A percentile compares a stretch with the other conserved stretches of the same genome.
phyloP scores from a whole-genome alignment of 768 basidiomycete species.

The Polyporus arcularius region DNA sequence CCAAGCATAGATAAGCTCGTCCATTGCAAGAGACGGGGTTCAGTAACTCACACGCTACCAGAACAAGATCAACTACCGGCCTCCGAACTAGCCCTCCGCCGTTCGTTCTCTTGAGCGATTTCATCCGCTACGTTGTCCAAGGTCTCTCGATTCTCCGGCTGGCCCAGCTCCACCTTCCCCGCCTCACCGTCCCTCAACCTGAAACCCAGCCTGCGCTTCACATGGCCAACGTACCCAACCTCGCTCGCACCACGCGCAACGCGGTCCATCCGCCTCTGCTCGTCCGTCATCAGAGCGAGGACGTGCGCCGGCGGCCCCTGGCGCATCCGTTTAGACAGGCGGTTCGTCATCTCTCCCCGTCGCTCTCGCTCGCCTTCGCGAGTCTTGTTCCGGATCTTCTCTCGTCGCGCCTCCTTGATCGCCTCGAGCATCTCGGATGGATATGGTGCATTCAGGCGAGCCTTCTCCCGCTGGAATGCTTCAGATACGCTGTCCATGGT shows the following conservation, averaged over 20 bases:
- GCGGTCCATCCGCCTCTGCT: conserved; percentile 49
- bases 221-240: conserved; percentile 69
- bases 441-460: conserved; percentile 45
- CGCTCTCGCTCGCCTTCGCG: conserved; percentile 60
- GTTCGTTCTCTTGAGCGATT: conserved; percentile 34
- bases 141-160: conserved; percentile 25
- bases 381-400: conserved; percentile 66
- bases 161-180: conserved; percentile 38
- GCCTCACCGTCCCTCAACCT: conserved; percentile 40
- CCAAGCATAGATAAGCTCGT: no score
- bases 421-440: conserved; percentile 49
- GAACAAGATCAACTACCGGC: neutral
- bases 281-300: conserved; percentile 50
- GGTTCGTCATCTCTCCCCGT: conserved; percentile 57
- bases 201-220: conserved; percentile 59
- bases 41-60: no score
- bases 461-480: conserved; percentile 41
- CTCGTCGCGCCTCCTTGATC: conserved; percentile 57
- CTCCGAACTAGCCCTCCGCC: conserved; percentile 10
- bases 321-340: conserved; percentile 48
- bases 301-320: conserved; percentile 68
- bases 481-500: conserved; percentile 33
- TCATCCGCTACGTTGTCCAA: conserved; percentile 30
- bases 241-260: conserved; percentile 55
- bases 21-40: no score